Conservation (phyloP, 2,329 filamentous ascomycete species). For the Hirsutella rhossiliensis region DNA sequence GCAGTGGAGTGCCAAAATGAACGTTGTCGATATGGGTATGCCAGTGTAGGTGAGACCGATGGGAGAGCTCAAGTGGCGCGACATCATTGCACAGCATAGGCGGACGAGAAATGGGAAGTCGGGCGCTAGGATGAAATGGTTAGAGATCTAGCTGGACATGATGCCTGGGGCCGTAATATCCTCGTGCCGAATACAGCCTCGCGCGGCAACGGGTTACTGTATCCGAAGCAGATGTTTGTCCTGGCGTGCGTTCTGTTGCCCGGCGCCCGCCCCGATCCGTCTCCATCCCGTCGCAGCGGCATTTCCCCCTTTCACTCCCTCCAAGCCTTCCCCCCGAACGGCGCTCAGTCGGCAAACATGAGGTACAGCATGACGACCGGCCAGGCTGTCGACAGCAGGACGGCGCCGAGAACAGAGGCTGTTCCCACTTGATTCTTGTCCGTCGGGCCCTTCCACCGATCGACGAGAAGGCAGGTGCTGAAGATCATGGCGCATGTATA, state of each 20-base stretch:
- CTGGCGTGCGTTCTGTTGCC: too few species aligned
- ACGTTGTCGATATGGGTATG: too few species aligned
- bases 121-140: too few species aligned
- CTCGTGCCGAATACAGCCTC: too few species aligned
- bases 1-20: too few species aligned
- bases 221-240: too few species aligned
- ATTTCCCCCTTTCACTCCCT: not conserved
- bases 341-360: slow-evolving; percentile 10
- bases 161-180: too few species aligned
- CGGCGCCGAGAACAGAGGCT: slow-evolving; percentile 16
- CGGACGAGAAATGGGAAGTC: too few species aligned
- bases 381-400: slow-evolving; percentile 22
- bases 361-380: slow-evolving; percentile 23
- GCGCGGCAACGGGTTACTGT: too few species aligned
- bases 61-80: too few species aligned
- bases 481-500: slow-evolving; percentile 29
- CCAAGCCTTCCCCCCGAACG: not conserved
- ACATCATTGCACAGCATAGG: too few species aligned
- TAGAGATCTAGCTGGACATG: too few species aligned
- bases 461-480: slow-evolving; percentile 26
- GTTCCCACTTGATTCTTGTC: slow-evolving; percentile 18
- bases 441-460: slow-evolving; percentile 27
- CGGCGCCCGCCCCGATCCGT: not conserved
- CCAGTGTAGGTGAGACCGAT: not conserved
- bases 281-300: not conserved